Evolutionary conservation across 371 early-diverging fungal genomes (phyloP), one percentile per base, ranked within the genome.

Genomic region (Entomophthora muscae): DNA sequence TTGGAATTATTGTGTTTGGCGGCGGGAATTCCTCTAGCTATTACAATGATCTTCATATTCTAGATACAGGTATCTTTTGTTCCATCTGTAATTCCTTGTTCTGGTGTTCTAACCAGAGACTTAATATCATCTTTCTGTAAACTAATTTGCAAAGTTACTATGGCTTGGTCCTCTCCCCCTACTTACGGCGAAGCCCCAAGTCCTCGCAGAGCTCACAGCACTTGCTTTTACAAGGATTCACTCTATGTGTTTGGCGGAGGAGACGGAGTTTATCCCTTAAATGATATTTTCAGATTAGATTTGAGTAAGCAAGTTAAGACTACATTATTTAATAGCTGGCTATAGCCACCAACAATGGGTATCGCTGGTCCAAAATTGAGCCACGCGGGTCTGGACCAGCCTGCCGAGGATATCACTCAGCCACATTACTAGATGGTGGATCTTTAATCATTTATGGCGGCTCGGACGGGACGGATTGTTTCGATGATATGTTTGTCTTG

Each of bases 231-330:
- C 74, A 75, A 82, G 52, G 74, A 79, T 30, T 65, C 68, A 1
- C 66, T 91, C 24, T 91, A 90, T 69, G 67, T 93, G 17, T 89
- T 89, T 75, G 91, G 89, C 23, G 93, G 93, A 17, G 93, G 93
- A 10, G 91, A 93, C 71, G 93, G 93, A 22, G 78, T 77, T 3
- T 78, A 79, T 27, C 91, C 93, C 0, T 69, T 93, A 28, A 80
- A 77, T 54, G 93, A 93, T 70, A 75, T 92, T n/a, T 87, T 84
- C 72, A 71, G 71, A 7, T 74, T 91, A 61, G 78, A 80, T 65
- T 68, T 78, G 1, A 30, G 68, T 55, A 65, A 42, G 7, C 26
- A 2, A 32, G 2, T 27, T 53, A 30, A 26, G 26, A 12, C 29
- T 29, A 28, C n/a, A 55, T 13, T 3, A 13, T 13, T 22, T 12